These are phyloP conservation scores for Neurospora hispaniola DNA, from an alignment of 495 filamentous ascomycete species.

Conservation along the genomic window DNA sequence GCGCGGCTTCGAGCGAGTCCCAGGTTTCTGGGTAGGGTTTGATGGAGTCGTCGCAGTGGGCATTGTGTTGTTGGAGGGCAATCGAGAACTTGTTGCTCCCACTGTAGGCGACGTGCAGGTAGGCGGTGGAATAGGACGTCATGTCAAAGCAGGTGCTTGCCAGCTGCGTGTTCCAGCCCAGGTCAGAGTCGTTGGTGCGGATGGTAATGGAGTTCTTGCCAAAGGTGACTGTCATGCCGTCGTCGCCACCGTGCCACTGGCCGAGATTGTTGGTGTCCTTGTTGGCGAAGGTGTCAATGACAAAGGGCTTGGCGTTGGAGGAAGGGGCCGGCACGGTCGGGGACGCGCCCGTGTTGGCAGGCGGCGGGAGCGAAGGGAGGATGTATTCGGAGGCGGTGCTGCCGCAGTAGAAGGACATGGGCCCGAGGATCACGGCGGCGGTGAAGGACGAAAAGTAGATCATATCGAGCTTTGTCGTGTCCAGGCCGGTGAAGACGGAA, in stretches of 20 bases:
- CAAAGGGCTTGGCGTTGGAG: slow-evolving; percentile 40
- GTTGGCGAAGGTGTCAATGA: slow-evolving; percentile 57
- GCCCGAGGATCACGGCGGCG: slow-evolving; percentile 42
- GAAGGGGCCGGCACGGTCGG: slow-evolving; percentile 39
- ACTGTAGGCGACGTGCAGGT: slow-evolving; percentile 61
- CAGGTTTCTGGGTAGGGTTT: slow-evolving; percentile 64
- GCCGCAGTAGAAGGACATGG: slow-evolving; percentile 52
- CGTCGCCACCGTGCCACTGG: slow-evolving; percentile 60
- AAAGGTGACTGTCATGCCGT: slow-evolving; percentile 40
- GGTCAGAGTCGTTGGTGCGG: slow-evolving; percentile 54
- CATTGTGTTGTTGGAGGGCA: slow-evolving; percentile 63
- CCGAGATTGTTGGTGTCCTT: slow-evolving; percentile 49
- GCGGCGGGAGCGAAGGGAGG: slow-evolving; percentile 25
- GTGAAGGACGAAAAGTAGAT: slow-evolving; percentile 39
- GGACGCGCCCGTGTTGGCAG: slow-evolving; percentile 6
- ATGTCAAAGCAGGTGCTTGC: slow-evolving; percentile 50
- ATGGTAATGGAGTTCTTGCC: slow-evolving; percentile 43
- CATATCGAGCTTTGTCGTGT: slow-evolving; percentile 40
- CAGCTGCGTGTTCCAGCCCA: slow-evolving; percentile 60
- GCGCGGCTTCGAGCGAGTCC: slow-evolving; percentile 59
- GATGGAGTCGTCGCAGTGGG: slow-evolving; percentile 44
- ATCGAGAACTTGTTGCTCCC: slow-evolving; percentile 59
- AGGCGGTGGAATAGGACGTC: slow-evolving; percentile 42
- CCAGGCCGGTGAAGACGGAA: slow-evolving; percentile 39
- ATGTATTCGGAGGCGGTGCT: slow-evolving; percentile 39